These are phyloP conservation scores for Penicillium occitanis DNA, from an alignment of 2,329 filamentous ascomycete genomes.

Conservation along the genomic window DNA sequence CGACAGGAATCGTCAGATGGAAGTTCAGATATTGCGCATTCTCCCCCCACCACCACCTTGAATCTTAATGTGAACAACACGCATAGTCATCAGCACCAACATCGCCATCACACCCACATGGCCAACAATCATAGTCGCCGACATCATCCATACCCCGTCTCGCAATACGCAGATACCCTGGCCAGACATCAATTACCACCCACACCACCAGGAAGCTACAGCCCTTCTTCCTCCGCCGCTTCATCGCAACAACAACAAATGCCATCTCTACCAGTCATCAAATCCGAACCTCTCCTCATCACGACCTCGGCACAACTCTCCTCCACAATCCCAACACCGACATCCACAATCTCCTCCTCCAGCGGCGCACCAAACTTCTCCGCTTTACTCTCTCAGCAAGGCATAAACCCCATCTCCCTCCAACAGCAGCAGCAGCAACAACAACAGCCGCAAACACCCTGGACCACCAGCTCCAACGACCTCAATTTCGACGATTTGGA, in stretches of 20 bases:
- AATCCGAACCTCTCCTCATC: conserved; percentile 11
- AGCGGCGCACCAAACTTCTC: background rate
- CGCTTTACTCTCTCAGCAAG: conserved; percentile 30
- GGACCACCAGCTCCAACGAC: background rate
- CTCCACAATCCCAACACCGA: conserved; percentile 21
- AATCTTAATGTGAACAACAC: conserved; percentile 12
- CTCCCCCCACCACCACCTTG: conserved; percentile 28
- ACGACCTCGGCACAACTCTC: background rate
- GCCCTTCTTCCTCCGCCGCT: conserved; percentile 32
- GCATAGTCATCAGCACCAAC: conserved; percentile 16
- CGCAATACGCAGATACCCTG: conserved; percentile 19
- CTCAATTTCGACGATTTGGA: conserved; percentile 19
- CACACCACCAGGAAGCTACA: conserved; percentile 41
- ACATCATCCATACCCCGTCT: conserved; percentile 11
- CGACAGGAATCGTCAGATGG: conserved; percentile 58
- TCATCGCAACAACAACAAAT: conserved; percentile 3
- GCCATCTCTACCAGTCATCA: background rate
- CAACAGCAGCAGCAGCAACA: conserved; percentile 24
- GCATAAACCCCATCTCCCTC: conserved; percentile 39
- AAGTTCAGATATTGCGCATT: conserved; percentile 57
- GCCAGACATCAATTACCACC: conserved; percentile 36
- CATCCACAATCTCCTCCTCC: conserved; percentile 14
- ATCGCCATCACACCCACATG: background rate
- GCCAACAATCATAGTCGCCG: conserved; percentile 10
- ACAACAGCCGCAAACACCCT: conserved; percentile 6